These are phyloP conservation scores for Chalaropsis thielavioides DNA, from an alignment of 2,329 filamentous ascomycete genomes.

Conservation along the genomic window DNA sequence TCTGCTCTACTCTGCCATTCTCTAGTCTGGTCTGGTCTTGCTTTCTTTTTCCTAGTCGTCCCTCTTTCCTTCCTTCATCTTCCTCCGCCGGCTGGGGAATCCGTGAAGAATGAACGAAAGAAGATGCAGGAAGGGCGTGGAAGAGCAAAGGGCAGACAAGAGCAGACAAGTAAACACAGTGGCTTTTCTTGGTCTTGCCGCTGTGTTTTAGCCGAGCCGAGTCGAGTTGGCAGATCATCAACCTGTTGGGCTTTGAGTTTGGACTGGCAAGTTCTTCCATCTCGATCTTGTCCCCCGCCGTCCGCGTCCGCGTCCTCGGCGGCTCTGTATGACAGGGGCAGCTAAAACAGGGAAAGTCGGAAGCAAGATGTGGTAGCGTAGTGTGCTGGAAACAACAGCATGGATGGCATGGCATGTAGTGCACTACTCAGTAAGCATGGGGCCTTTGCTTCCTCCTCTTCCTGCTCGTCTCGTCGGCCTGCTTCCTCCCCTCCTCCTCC, in stretches of 20 bases:
- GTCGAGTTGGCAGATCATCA: background rate
- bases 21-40: background rate
- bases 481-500: background rate
- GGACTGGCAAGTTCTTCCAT: too few relatives aligned
- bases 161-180: background rate
- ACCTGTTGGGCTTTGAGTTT: too few relatives aligned
- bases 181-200: background rate
- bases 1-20: background rate
- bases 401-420: too few relatives aligned
- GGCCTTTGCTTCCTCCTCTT: background rate
- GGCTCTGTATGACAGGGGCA: background rate
- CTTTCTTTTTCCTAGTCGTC: background rate
- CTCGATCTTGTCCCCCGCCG: too few relatives aligned
- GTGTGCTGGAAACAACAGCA: background rate
- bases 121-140: too few relatives aligned
- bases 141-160: too few relatives aligned
- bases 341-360: background rate
- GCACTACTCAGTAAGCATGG: too few relatives aligned
- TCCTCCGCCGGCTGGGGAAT: background rate
- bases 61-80: background rate
- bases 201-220: background rate
- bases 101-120: too few relatives aligned
- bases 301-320: too few relatives aligned
- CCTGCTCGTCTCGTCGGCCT: background rate
- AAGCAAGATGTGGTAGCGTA: background rate